phyloP scores from a whole-genome alignment of 2,329 filamentous ascomycete species.

The Bipolaris gigantea region DNA sequence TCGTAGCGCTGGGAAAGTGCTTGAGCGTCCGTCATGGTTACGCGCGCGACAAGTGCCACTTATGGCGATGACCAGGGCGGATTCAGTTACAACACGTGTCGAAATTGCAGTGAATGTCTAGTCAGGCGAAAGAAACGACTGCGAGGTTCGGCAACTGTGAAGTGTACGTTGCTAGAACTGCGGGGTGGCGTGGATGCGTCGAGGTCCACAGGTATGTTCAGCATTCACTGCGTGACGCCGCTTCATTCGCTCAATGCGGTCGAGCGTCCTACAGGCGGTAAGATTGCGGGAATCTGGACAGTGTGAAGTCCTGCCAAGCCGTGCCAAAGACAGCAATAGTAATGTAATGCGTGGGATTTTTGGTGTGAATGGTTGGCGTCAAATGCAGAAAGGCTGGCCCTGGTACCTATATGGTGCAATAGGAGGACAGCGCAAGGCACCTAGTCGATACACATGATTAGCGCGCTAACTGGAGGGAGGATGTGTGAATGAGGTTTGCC shows the following conservation, averaged over 20 bases:
- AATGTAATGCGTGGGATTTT: constrained; percentile 6
- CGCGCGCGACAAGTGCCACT: constrained; percentile 6
- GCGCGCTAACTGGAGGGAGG: constrained; percentile 18
- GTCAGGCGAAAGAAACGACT: background rate
- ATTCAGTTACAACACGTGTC: constrained; percentile 13
- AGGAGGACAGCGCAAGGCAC: constrained; percentile 14
- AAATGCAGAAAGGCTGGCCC: constrained; percentile 12
- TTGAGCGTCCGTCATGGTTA: constrained; percentile 21
- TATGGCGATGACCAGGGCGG: constrained; percentile 4
- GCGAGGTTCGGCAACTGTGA: constrained; percentile 4
- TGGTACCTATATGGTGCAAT: constrained; percentile 29
- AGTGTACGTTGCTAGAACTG: constrained; percentile 23
- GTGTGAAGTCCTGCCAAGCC: constrained; percentile 4
- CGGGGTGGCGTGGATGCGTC: constrained; percentile 12
- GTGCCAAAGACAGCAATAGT: constrained; percentile 5
- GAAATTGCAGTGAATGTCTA: constrained; percentile 13
- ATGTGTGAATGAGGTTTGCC: constrained; percentile 13
- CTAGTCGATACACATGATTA: constrained; percentile 23
- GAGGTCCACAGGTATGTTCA: constrained; percentile 14
- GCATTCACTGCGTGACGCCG: constrained; percentile 21
- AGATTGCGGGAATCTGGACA: constrained; percentile 11
- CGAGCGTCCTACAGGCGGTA: constrained; percentile 34
- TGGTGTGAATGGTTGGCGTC: constrained; percentile 18
- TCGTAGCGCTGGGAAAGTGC: constrained; percentile 6
- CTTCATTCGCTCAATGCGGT: constrained; percentile 24